These are phyloP conservation scores for Cicer chorassanicum DNA, from an alignment of 306 rosid species.

Conservation along the genomic window DNA sequence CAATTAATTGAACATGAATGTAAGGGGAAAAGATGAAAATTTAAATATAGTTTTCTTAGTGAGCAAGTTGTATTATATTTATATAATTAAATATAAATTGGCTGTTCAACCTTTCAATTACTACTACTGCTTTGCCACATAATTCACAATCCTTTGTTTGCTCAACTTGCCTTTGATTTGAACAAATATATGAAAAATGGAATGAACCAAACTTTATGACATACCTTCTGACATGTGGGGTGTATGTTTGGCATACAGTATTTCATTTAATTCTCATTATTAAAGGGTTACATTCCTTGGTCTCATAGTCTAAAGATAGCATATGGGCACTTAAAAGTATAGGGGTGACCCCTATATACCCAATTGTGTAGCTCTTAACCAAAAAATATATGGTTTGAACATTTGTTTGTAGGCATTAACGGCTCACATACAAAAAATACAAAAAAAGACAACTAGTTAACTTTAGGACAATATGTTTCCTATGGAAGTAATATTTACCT, in stretches of 20 bases:
- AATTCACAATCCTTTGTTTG: constrained; percentile 41
- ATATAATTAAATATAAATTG: background rate
- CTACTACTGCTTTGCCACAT: constrained; percentile 40
- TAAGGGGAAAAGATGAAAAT: background rate
- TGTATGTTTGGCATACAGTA: constrained; percentile 54
- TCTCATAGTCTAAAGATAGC: constrained; percentile 42
- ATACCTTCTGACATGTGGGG: constrained; percentile 54
- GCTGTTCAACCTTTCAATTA: constrained; percentile 35
- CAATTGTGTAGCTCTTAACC: constrained; percentile 42
- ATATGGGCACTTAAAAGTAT: constrained; percentile 49
- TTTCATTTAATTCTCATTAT: constrained; percentile 49
- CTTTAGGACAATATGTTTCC: constrained; percentile 33
- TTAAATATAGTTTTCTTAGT: constrained; percentile 34
- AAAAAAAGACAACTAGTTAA: constrained; percentile 33
- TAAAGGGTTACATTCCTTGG: constrained; percentile 45
- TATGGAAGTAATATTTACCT: constrained; percentile 16
- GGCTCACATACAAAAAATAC: constrained; percentile 35
- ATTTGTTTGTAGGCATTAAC: constrained; percentile 35
- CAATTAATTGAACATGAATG: background rate
- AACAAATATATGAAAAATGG: constrained; percentile 49
- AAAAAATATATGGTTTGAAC: constrained; percentile 33
- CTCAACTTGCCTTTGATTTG: constrained; percentile 46
- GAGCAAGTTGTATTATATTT: constrained; percentile 34
- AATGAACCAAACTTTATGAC: constrained; percentile 51
- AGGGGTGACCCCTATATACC: constrained; percentile 41